Evolutionary conservation across 108 stramenopile species (phyloP).

Genomic region (Aureococcus anophagefferens): DNA sequence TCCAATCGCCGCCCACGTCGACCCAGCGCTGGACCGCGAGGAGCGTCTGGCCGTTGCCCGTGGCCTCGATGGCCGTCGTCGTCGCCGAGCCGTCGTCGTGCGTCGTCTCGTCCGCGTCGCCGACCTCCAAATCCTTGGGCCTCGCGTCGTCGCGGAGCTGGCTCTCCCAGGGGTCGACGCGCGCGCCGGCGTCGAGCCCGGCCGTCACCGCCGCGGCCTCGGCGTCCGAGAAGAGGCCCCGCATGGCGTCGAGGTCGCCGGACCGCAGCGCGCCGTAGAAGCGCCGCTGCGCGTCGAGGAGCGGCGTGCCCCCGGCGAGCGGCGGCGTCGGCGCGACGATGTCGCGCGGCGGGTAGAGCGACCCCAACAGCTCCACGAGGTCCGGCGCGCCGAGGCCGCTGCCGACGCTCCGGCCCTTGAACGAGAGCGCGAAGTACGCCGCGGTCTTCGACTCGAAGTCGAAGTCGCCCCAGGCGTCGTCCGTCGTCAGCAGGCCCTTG

Average conservation of each 20-base stretch:
- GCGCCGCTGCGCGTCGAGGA: background rate
- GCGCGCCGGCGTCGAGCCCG: background rate
- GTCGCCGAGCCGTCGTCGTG: background rate
- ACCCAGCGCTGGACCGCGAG: background rate
- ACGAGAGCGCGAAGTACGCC: background rate
- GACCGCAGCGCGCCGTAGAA: background rate
- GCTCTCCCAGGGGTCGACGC: background rate
- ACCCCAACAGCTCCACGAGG: background rate
- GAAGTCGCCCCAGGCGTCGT: background rate
- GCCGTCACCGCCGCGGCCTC: background rate
- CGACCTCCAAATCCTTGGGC: background rate
- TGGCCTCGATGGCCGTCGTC: background rate
- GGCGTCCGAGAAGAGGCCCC: background rate
- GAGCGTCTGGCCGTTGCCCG: background rate
- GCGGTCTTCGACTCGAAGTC: too few relatives aligned
- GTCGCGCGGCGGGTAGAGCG: background rate
- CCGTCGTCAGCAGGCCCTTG: background rate
- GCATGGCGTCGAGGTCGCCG: background rate
- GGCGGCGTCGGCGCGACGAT: background rate
- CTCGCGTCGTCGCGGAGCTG: background rate
- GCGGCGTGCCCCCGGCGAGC: background rate
- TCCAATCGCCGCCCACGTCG: background rate
- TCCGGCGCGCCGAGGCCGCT: background rate
- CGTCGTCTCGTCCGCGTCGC: background rate
- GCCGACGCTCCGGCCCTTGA: background rate